These are phyloP conservation scores for Zizania latifolia DNA, from an alignment of 176 grass and related monocot species.

Conservation along the genomic window DNA sequence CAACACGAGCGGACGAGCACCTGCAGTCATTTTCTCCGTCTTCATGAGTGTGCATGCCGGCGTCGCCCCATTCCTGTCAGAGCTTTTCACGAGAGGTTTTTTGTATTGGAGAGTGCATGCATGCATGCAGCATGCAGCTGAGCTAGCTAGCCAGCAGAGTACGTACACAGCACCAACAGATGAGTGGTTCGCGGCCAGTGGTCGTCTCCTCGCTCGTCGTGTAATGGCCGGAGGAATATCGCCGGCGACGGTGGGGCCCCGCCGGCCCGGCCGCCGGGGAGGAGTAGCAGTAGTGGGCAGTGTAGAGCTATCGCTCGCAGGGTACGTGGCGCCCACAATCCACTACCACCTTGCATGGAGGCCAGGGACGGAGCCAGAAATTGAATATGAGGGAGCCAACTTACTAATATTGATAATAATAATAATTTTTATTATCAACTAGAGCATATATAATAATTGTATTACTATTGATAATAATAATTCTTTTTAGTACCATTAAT, in stretches of 20 bases:
- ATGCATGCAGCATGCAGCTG: neutral
- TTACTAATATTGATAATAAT: too few species aligned
- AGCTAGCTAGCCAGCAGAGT: too few species aligned
- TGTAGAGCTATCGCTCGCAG: neutral
- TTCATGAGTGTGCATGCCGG: neutral
- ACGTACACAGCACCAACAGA: neutral
- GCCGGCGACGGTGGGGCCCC: neutral
- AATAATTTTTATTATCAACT: too few species aligned
- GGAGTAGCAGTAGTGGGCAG: conserved; percentile 11
- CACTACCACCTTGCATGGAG: too few species aligned
- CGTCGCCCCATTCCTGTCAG: neutral
- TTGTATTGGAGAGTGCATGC: neutral
- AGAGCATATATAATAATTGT: too few species aligned
- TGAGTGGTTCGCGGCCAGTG: neutral
- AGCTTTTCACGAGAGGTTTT: neutral
- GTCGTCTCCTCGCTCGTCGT: conserved; percentile 29
- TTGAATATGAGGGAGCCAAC: too few species aligned
- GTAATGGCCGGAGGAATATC: conserved; percentile 35
- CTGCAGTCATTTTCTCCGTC: neutral
- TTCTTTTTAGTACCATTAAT: too few species aligned
- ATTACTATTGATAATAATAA: too few species aligned
- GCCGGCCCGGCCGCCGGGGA: neutral
- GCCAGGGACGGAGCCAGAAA: too few species aligned
- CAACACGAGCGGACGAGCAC: neutral
- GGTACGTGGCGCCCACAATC: neutral